Evolutionary conservation across 2,329 filamentous ascomycete species (phyloP), one percentile per base, ranked within the genome.

Genomic region (Penicillium decumbens): DNA sequence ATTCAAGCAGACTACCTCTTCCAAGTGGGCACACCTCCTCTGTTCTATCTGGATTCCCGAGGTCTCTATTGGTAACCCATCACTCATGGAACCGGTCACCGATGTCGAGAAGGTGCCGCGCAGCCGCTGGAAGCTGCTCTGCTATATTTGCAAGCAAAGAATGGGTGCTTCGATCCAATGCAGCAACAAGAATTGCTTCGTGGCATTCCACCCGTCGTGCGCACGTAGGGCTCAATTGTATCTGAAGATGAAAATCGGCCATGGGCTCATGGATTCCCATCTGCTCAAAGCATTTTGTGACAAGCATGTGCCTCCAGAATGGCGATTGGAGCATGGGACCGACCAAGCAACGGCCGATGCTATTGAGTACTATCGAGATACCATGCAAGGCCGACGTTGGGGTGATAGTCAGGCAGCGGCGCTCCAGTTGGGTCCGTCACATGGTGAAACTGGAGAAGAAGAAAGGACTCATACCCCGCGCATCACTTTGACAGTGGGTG

Each of bases 91-190:
- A 65, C 93, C 93, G 0, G 90, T 98, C 43, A 95, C 93, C 77
- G 93, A 97, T 60, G 89, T 98, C 30, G 93, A 98, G 67, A 96
- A 96, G 70, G 92, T 98, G 3, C 93, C 93, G 0, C 93, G 90
- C 67, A 91, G 85, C 53, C 82, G 93, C 54, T 98, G 93, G 93
- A 95, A 88, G 68, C 76, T 96, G 65, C 85, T 82, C 35, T 98
- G 93, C 73, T 98, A 98, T 69, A 95, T 98, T 49, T 98, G 93
- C 73, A 87, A 90, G 58, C 93, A 98, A 72, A 87, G 85, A 62
- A 98, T 98, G 93, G 93, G 93, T 20, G 92, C 93, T 35, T 97
- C 92, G 70, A 96, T 98, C 53, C 93, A 98, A 70, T 98, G 93
- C 70, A 89, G 91, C 53, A 96, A 97, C 75, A 97, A 96, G 72